A percentile compares a stretch with the other conserved stretches of the same genome.
Conservation (phyloP, 768 basidiomycete genomes). For the Lentinula aciculospora region DNA sequence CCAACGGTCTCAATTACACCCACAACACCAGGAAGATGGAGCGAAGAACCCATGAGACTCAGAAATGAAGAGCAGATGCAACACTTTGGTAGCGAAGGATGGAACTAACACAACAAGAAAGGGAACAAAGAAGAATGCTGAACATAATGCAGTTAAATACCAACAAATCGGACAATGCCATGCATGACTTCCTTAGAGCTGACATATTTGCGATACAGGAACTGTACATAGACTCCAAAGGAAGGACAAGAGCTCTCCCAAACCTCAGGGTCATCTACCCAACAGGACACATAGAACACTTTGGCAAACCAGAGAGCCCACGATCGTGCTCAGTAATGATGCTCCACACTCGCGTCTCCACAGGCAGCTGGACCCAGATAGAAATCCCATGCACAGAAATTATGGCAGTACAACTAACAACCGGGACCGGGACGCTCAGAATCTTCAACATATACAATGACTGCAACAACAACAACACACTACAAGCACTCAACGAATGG, state of each 20-base stretch:
- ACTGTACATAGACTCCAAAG: not conserved
- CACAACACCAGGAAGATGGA: no score
- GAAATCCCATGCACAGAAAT: no score
- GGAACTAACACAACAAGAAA: not conserved
- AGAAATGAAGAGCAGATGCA: no score
- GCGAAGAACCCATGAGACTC: no score
- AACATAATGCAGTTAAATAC: not conserved
- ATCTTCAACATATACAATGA: constrained; percentile 24
- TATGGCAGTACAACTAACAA: no score
- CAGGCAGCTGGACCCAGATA: no score
- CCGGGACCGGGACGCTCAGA: not conserved
- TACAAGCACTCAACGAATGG: not conserved
- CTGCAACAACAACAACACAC: constrained; percentile 7
- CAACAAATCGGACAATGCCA: not conserved
- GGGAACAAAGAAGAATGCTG: not conserved
- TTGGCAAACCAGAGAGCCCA: no score
- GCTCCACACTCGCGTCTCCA: not conserved
- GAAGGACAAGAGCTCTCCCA: not conserved
- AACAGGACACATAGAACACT: not conserved
- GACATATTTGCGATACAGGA: not conserved
- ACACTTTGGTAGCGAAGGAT: not conserved
- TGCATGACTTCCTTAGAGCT: not conserved
- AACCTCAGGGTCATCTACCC: not conserved
- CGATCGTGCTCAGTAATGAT: not conserved
- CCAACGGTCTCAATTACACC: no score